phyloP scores from a whole-genome alignment of 2,329 filamentous ascomycete species.

The Metarhizium brunneum region DNA sequence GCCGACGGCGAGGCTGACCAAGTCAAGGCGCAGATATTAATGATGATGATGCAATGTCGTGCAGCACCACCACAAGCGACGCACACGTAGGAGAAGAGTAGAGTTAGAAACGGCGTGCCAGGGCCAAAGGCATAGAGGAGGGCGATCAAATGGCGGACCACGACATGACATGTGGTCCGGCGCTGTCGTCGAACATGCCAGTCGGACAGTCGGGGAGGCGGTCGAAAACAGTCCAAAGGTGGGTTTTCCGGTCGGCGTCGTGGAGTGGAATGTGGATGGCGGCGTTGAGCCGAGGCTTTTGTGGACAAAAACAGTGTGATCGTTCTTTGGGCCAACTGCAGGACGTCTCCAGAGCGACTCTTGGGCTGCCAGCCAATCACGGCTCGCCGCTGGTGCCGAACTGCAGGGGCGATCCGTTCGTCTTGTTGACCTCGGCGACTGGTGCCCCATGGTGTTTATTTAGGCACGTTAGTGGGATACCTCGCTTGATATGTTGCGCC shows the following conservation, averaged over 20 bases:
- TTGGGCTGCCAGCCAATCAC: background rate
- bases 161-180: slow-evolving; percentile 12
- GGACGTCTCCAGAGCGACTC: background rate
- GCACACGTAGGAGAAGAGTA: slow-evolving; percentile 1
- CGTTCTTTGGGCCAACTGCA: background rate
- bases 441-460: background rate
- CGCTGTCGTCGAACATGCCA: slow-evolving; percentile 7
- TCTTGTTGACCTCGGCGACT: background rate
- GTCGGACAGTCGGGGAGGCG: background rate
- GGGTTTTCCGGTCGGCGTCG: slow-evolving; percentile 8
- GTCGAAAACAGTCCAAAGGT: background rate
- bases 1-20: background rate
- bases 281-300: slow-evolving; percentile 3
- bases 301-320: background rate
- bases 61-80: background rate
- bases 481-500: background rate
- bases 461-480: background rate
- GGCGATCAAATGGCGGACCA: slow-evolving; percentile 4
- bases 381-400: background rate
- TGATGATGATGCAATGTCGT: background rate
- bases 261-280: background rate
- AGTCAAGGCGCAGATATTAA: background rate
- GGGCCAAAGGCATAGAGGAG: slow-evolving; percentile 3
- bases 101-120: slow-evolving; percentile 1
- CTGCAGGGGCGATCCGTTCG: background rate